Evolutionary conservation across 768 basidiomycete genomes (phyloP), one percentile per base, ranked within the genome.

Genomic region (Russula dissimulans): DNA sequence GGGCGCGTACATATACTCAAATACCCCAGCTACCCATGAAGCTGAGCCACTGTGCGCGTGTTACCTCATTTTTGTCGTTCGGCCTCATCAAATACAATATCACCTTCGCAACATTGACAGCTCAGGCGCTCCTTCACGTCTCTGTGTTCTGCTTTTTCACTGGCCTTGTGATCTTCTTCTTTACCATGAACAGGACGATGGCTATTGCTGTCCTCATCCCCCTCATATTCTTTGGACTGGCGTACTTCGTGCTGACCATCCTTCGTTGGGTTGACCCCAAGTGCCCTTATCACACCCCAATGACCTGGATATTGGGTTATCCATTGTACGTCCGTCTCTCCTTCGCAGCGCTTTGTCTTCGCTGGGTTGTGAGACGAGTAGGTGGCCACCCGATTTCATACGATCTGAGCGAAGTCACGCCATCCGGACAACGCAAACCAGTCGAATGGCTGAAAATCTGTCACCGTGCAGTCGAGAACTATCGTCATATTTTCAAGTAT

Each of bases 61-160:
- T 63, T 22, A 58, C 58, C 8, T 46, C 62, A 6, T 60, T 60
- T 51, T 38, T 63, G 48, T 63, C 38, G 29, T 10, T 55, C 11
- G 62, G 62, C 17, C 36, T 51, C 46, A 31, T 42, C 15, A 36
- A n/a, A 26, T 63, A 42, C 32, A 15, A 53, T n/a, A 32, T 48
- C 34, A 17, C 32, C 39, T 31, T 18, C 26, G 54, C 54, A 7
- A 44, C 60, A 18, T 59, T 56, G 32, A 10, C n/a, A 18, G 55
- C 49, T 4, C 62, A 53, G 39, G 26, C 53, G 5, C 59, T 63
- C 42, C 59, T 63, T 9, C 62, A 63, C 36, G 34, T 59, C 32
- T 38, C 62, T 10, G 31, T 63, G 10, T 60, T 63, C 43, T 39
- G 62, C 8, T 64, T 65, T 49, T 54, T 63, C 38, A 44, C 29